Base-by-base conservation (phyloP, 2,329 filamentous ascomycete species). In the Arthrinium puccinioides region DNA sequence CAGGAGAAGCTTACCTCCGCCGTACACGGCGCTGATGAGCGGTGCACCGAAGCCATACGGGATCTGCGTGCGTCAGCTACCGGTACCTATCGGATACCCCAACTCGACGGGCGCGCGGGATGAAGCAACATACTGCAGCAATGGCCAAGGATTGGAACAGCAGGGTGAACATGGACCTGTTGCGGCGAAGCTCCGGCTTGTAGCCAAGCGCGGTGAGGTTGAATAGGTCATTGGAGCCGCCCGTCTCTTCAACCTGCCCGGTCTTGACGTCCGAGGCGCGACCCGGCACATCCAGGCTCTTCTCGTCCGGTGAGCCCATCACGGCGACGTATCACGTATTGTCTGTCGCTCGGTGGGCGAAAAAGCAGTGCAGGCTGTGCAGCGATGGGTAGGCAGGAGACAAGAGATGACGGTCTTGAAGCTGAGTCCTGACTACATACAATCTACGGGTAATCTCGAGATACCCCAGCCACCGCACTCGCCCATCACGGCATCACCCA, bases 91-190 rank as follows among this genome's bases (percentile, higher is more conserved):
- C 9, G 8, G 4, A 9, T 9, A 9, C 13, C 3, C 9, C 8
- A 11, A 9, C 6, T 10, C 16, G 10, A 18, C 9, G 7, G 13
- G 18, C 9, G n/a, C 4, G 7, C 9, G 4, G 8, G 15, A n/a
- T n/a, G n/a, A n/a, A 13, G 13, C 10, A 4, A 23, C 53, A 41
- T 44, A 62, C 59, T 15, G 75, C 74, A 21, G 75, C 74, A 21
- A 79, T 79, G 16, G 75, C 74, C 7, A 80, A 59, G 0, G 70
- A 71, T 53, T 79, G 75, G 52, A 80, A 81, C 10, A 80, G 61
- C 1, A 82, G 59, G 0, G 74, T 79, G 44, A 71, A 64, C 48
- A 79, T 66, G 0, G 75, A 79, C 21, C 77, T 67, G 44, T 80
- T 81, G 16, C 74, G 69, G 15, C 55, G 60, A 14, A 82, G 59